These are phyloP conservation scores for Mangifera indica DNA, from an alignment of 345 rosid species.

Conservation along the genomic window DNA sequence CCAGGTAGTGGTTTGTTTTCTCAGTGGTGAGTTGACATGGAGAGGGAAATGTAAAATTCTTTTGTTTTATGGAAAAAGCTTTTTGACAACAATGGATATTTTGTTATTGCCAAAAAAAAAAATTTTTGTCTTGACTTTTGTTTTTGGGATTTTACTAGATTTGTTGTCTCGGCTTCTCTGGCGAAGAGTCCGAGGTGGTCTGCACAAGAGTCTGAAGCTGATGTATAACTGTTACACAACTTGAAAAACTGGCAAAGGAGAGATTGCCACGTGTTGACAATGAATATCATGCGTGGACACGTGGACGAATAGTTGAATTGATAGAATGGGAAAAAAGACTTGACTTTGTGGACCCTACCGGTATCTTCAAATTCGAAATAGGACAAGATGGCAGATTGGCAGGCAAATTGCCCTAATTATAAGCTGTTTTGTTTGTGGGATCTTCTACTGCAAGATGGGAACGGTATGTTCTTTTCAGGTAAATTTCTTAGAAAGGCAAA, in stretches of 20 bases:
- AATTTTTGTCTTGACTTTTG: background rate
- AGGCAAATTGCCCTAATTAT: too few species aligned
- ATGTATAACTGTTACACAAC: background rate
- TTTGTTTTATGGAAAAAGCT: background rate
- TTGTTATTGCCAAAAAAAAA: background rate
- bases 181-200: slow-evolving; percentile 8
- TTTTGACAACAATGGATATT: background rate
- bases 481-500: background rate
- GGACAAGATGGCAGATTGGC: too few species aligned
- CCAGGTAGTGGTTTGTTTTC: background rate
- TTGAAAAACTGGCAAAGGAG: background rate
- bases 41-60: background rate
- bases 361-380: background rate
- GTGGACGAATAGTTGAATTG: background rate
- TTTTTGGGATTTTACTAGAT: background rate
- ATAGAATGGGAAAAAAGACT: too few species aligned
- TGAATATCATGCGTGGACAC: background rate
- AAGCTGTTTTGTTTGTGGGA: too few species aligned
- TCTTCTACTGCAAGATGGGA: too few species aligned
- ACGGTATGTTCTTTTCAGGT: background rate
- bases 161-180: background rate
- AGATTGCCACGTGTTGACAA: background rate
- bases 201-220: background rate
- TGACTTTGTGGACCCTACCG: background rate
- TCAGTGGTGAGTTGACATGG: slow-evolving; percentile 1